These are phyloP conservation scores for Rhododendron ovatum DNA, from an alignment of 148 eudicot species.

Conservation along the genomic window DNA sequence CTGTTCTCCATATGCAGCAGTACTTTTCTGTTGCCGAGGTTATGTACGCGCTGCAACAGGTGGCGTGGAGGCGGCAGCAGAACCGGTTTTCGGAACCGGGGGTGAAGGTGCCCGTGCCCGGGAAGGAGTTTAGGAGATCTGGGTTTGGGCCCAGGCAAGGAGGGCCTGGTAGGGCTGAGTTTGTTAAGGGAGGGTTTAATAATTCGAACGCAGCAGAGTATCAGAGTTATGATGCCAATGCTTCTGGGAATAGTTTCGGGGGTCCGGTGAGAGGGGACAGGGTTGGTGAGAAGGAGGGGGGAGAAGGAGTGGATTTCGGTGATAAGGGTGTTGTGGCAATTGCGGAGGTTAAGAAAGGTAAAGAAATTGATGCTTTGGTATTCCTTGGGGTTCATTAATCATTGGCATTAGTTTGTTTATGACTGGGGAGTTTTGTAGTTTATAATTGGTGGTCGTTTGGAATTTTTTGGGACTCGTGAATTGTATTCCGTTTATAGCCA, in stretches of 20 bases:
- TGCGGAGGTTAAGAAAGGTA: constrained; percentile 29
- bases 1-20: constrained; percentile 60
- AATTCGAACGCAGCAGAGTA: constrained; percentile 2
- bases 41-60: constrained; percentile 42
- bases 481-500: not conserved
- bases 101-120: constrained; percentile 17
- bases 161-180: constrained; percentile 29
- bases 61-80: constrained; percentile 36
- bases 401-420: not conserved
- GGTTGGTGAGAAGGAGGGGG: constrained; percentile 16
- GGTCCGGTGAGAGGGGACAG: constrained; percentile 13
- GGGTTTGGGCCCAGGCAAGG: constrained; percentile 26
- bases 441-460: not conserved
- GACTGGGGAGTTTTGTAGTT: not conserved
- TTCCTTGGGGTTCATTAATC: not conserved
- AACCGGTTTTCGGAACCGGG: constrained; percentile 16
- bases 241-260: constrained; percentile 11
- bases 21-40: constrained; percentile 49
- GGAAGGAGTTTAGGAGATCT: constrained; percentile 45
- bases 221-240: constrained; percentile 14
- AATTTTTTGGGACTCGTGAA: not conserved
- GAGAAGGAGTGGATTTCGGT: constrained; percentile 10
- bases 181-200: constrained; percentile 17
- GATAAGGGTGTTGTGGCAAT: constrained; percentile 11
- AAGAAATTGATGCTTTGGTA: not conserved